Evolutionary conservation across 305 asterid genomes (phyloP).

Genomic region (Fraxinus nigra): DNA sequence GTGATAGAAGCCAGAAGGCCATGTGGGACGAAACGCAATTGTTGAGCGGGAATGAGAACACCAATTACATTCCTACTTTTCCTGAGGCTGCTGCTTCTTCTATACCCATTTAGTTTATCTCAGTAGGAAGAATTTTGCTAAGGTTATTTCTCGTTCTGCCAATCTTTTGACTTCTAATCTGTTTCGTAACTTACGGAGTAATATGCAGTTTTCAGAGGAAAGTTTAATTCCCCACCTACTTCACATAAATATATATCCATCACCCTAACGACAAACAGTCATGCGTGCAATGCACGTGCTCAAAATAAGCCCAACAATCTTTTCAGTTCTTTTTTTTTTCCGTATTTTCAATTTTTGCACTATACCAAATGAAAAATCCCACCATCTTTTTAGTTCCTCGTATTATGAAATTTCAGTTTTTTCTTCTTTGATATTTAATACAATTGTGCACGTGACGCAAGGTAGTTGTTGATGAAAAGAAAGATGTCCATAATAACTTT

Average conservation of each 20-base stretch:
- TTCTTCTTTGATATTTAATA: background rate
- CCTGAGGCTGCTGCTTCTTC: constrained; percentile 28
- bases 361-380: background rate
- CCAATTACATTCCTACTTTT: constrained; percentile 28
- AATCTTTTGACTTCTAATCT: constrained; percentile 19
- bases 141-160: constrained; percentile 10
- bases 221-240: constrained; percentile 25
- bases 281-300: background rate
- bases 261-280: background rate
- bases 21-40: constrained; percentile 54
- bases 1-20: constrained; percentile 44
- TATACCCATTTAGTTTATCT: constrained; percentile 33
- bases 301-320: no score
- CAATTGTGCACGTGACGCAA: background rate
- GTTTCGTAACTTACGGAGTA: constrained; percentile 4
- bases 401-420: no score
- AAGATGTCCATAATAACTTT: background rate
- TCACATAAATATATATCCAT: background rate
- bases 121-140: constrained; percentile 30
- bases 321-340: no score
- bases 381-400: background rate
- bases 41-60: constrained; percentile 17
- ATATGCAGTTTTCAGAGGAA: background rate
- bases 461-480: background rate
- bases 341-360: no score